Evolutionary conservation across 805 yeast genomes (phyloP), one percentile per base, ranked within the genome.

Genomic region (Clavispora phyllophila): DNA sequence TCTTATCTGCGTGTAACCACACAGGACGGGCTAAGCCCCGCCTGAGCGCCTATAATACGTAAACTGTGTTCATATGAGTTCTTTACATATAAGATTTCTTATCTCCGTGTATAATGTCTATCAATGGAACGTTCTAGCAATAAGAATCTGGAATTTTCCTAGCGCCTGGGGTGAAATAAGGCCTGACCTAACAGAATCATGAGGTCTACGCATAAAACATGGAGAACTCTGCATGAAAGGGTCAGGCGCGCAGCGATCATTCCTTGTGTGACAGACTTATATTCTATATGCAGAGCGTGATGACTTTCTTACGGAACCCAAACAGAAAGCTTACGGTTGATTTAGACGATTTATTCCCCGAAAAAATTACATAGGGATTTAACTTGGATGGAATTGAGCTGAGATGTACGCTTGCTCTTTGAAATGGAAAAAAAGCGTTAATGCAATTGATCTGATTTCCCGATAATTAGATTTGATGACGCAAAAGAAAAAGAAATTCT

Each of bases 401-500:
- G 6, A 5, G 9, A 9, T 7, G 20, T 7, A 6, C 12, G 13
- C 9, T 7, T 9, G 7, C 13, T 8, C n/a, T 9, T 29, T 29
- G 19, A 28, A 14, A 13, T n/a, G 2, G 13, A 15, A 17, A 9
- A 29, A 29, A 29, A 29, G 5, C 6, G 33, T 3, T 7, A 12
- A 20, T 3, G 9, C 36, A 34, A 34, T 34, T 34, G 36, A 13
- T 23, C 10, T 19, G n/a, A 29, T n/a, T 25, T 22, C 24, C 25
- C 17, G 13, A 9, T 7, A 25, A 31, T 9, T 13, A 17, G 33
- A 29, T 29, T 29, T 29, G 33, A 10, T 29, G 33, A 29, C 33
- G 48, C 48, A 47, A 46, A 43, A 46, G 44, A 50, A 51, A 52
- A 48, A 50, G 50, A 48, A 50, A 48, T 46, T 45, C 36, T 10